Evolutionary conservation across 306 rosid species (phyloP), one percentile per base, ranked within the genome.

Genomic region (Neltuma alba): DNA sequence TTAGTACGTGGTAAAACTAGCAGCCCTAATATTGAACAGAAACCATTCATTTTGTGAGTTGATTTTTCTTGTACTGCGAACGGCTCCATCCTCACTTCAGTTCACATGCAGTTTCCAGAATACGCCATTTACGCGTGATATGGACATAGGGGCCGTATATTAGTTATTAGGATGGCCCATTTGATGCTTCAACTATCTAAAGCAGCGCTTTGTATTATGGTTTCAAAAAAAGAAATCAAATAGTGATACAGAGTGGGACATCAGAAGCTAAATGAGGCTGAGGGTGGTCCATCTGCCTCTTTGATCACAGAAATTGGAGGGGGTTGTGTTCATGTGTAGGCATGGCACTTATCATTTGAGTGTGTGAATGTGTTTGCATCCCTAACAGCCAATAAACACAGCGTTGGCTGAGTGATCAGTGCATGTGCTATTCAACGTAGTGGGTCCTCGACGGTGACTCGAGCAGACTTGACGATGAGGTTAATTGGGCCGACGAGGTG

Each of bases 81-180:
- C 36, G 36, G 36, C 3, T 61, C 54, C 37, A 70, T 47, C 1
- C 38, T 3, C 2, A 60, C 37, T 62, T 42, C 75, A 74, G 62
- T 48, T 4, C 55, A 48, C 55, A 71, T 81, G 78, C 82, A 81
- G 18, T 74, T 75, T 81, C 75, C 66, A 38, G 12, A 16, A 63
- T 62, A 76, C 20, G 73, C 14, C 76, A 66, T 77, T 85, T 60
- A 81, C n/a, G 61, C 21, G 23, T 77, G 85, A 74, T 21, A 50
- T 31, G 33, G 64, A 62, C 83, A 77, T 79, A 66, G 67, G 45
- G 23, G 13, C 25, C 7, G 15, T 14, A 11, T 58, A 11, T 6
- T 34, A 50, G 50, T 58, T 47, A 57, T 15, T 40, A 10, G 13
- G 57, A 3, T 31, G 65, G 76, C 23, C 55, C 70, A 79, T 76